Base-by-base conservation (phyloP, 2,329 filamentous ascomycete genomes). In the Fusarium tricinctum region DNA sequence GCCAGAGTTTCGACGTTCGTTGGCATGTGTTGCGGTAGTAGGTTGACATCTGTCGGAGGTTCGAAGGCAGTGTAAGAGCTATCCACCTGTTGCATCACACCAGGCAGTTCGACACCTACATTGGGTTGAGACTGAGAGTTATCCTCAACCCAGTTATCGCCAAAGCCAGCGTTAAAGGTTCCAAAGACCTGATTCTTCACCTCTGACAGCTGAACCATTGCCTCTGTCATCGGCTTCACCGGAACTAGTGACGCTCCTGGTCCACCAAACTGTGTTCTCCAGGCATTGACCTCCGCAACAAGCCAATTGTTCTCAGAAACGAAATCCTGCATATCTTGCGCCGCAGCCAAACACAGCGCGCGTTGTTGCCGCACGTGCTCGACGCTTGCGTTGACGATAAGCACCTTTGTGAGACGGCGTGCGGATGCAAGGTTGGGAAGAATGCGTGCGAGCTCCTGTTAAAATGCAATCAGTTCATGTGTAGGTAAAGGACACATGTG, bases 351-450 rank as follows among this genome's bases (percentile, higher is more conserved):
- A 5, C 26, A 63, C 1, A 63, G 6, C 1, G 33, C 43, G 6
- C 50, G 60, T 8, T 63, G 60, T 1, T 63, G 44, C 8, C 43
- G n/a, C 10, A 63, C 58, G 19, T 63, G 50, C 8, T 63, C 58
- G 4, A 63, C 38, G 14, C 43, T 63, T 26, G 57, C 63, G 7
- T 63, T 63, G 3, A 63, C 60, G 4, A 63, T 63, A 15, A 63
- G 58, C 14, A 63, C 58, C 7, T 63, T 63, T 30, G 60, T 40
- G 8, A 63, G 58, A 8, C 60, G 60, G 8, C 60, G 58, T 14
- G 50, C 23, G 28, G 53, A 44, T 15, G 43, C 50, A 8, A 63
- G 35, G 13, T 32, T 32, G 3, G 60, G 60, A 10, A 63, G 17
- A 32, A 63, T 19, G 39, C 60, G 58, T 4, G 60, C 60, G 15